These are phyloP conservation scores for Schrenkiella parvula DNA, from an alignment of 345 rosid genomes.

Conservation along the genomic window DNA sequence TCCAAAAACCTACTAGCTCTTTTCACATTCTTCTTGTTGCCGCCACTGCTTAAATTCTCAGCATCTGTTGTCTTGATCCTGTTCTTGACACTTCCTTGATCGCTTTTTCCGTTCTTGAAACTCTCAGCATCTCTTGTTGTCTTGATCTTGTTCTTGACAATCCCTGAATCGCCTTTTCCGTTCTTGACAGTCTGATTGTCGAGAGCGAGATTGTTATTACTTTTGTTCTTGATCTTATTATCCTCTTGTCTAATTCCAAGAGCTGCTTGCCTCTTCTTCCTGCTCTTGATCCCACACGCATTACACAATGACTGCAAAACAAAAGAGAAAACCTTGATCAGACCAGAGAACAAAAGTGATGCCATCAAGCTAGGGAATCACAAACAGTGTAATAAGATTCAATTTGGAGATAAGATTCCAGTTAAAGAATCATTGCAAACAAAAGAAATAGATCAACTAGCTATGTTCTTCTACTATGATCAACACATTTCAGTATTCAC, in stretches of 20 bases:
- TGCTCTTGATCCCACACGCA: constrained; percentile 88
- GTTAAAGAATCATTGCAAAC: not conserved
- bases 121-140: not conserved
- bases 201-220: not conserved
- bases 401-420: not conserved
- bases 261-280: constrained; percentile 57
- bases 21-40: constrained; percentile 20
- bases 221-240: constrained; percentile 42
- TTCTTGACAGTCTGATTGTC: not conserved
- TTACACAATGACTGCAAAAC: constrained; percentile 69
- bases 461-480: not conserved
- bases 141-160: no score
- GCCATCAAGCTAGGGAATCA: not conserved
- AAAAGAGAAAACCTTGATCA: not conserved
- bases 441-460: not conserved
- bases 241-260: constrained; percentile 47
- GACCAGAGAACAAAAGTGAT: not conserved
- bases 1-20: constrained; percentile 42
- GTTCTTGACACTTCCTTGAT: constrained; percentile 50
- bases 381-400: not conserved
- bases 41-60: not conserved
- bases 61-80: constrained; percentile 41
- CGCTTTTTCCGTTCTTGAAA: constrained; percentile 20
- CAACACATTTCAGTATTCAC: not conserved
- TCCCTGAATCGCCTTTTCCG: constrained; percentile 21